phyloP scores from a whole-genome alignment of 2,329 filamentous ascomycete species.

The Leptographium procerum region DNA sequence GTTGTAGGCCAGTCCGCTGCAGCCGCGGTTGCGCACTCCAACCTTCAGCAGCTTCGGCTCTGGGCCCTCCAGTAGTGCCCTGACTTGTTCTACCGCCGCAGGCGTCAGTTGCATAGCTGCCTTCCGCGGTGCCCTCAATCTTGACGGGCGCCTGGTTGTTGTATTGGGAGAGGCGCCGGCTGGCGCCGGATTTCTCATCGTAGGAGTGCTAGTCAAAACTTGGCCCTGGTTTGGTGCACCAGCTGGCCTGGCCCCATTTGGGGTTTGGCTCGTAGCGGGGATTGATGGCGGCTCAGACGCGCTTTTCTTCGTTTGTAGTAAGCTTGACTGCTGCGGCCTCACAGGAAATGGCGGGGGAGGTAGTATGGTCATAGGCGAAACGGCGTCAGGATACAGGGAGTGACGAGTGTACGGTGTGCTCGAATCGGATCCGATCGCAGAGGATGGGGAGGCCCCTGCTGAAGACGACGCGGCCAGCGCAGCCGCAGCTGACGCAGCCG shows the following conservation, averaged over 20 bases:
- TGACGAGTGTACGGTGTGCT: constrained; percentile 11
- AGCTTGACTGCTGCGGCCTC: background rate
- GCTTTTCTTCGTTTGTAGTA: background rate
- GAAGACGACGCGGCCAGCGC: background rate
- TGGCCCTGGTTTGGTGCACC: background rate
- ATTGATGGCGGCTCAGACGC: background rate
- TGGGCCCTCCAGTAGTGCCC: constrained; percentile 66
- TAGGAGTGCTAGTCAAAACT: background rate
- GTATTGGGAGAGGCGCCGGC: background rate
- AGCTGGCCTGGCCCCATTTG: too few relatives aligned
- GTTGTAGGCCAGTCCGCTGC: constrained; percentile 86
- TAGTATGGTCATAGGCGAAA: constrained; percentile 5
- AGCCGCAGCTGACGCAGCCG: background rate
- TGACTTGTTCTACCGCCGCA: constrained; percentile 67
- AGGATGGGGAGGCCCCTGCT: background rate
- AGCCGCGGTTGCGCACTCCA: constrained; percentile 86
- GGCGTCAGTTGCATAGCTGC: constrained; percentile 82
- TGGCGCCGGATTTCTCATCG: background rate
- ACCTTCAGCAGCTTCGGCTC: constrained; percentile 89
- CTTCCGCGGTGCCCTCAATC: constrained; percentile 65
- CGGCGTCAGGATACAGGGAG: constrained; percentile 5
- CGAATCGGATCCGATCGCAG: constrained; percentile 1
- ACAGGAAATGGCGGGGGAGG: constrained; percentile 3
- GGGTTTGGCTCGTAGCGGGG: constrained; percentile 3
- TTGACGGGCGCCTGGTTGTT: constrained; percentile 31